Percentiles rank a stretch among this genome's conserved stretches.
Evolutionary conservation across 163 green algal species (phyloP).

Genomic region (Chloroidium sp.): DNA sequence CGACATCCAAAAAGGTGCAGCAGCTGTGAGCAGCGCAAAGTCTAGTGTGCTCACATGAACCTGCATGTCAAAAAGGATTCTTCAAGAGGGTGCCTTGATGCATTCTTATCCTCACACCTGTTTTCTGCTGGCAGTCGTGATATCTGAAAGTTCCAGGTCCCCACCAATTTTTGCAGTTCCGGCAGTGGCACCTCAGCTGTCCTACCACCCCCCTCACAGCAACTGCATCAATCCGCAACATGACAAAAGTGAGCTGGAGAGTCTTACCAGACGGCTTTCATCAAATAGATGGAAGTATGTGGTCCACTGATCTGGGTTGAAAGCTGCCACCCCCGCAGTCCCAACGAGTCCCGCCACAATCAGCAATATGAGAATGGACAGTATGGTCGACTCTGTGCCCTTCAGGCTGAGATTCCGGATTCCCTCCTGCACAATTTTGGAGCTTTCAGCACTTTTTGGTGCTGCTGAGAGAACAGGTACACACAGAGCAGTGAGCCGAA

Average conservation of each 20-base stretch:
- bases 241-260: too few relatives aligned
- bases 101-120: too few relatives aligned
- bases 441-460: too few relatives aligned
- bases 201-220: too few relatives aligned
- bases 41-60: conserved; percentile 77
- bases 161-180: too few relatives aligned
- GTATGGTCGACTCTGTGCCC: conserved; percentile 50
- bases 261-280: conserved; percentile 52
- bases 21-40: conserved; percentile 57
- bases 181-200: too few relatives aligned
- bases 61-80: background rate
- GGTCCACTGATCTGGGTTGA: conserved; percentile 30
- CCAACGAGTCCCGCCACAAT: background rate
- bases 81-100: background rate
- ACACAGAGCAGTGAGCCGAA: too few relatives aligned
- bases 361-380: conserved; percentile 33
- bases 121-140: too few relatives aligned
- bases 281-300: conserved; percentile 61
- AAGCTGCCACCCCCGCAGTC: background rate
- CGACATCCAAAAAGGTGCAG: conserved; percentile 82
- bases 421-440: conserved; percentile 23
- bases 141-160: too few relatives aligned
- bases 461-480: too few relatives aligned
- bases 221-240: too few relatives aligned
- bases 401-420: conserved; percentile 43